A percentile compares a stretch with the other conserved stretches of the same genome.
Evolutionary conservation across 2,329 filamentous ascomycete species (phyloP).

Genomic region (Fusarium austroafricanum): DNA sequence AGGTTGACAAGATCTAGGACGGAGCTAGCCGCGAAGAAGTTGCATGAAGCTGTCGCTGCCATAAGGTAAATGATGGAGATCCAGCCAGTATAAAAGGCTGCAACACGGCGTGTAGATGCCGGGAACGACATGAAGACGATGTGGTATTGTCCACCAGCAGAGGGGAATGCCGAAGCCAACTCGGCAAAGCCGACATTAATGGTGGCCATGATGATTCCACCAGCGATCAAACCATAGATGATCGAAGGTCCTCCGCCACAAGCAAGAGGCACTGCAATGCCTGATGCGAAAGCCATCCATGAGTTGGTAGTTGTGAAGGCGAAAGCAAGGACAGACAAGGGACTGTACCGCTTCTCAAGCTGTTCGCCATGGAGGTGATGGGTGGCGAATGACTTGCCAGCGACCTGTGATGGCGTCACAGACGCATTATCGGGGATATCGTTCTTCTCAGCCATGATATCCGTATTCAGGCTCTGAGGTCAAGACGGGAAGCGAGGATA

Average conservation of each 20-base stretch:
- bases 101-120: slow-evolving; percentile 35
- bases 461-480: slow-evolving; percentile 3
- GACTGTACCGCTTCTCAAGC: slow-evolving; percentile 42
- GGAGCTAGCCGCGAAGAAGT: slow-evolving; percentile 44
- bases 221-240: slow-evolving; percentile 43
- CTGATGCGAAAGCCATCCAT: slow-evolving; percentile 45
- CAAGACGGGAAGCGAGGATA: slow-evolving; percentile 27
- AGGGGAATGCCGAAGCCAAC: slow-evolving; percentile 43
- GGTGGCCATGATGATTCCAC: slow-evolving; percentile 38
- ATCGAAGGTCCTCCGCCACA: slow-evolving; percentile 43
- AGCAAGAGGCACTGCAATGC: slow-evolving; percentile 39
- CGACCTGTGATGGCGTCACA: slow-evolving; percentile 29
- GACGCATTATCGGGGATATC: slow-evolving; percentile 26
- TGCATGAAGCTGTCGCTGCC: slow-evolving; percentile 42
- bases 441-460: slow-evolving; percentile 23
- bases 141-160: slow-evolving; percentile 44
- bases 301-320: slow-evolving; percentile 46
- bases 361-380: slow-evolving; percentile 15
- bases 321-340: slow-evolving; percentile 43
- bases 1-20: slow-evolving; percentile 38
- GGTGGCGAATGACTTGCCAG: slow-evolving; percentile 27
- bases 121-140: slow-evolving; percentile 46
- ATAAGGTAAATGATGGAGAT: slow-evolving; percentile 45
- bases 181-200: slow-evolving; percentile 45
- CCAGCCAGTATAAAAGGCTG: slow-evolving; percentile 44